Evolutionary conservation across 1,139 yeast genomes (phyloP).

Genomic region (Wickerhamomyces sp.): DNA sequence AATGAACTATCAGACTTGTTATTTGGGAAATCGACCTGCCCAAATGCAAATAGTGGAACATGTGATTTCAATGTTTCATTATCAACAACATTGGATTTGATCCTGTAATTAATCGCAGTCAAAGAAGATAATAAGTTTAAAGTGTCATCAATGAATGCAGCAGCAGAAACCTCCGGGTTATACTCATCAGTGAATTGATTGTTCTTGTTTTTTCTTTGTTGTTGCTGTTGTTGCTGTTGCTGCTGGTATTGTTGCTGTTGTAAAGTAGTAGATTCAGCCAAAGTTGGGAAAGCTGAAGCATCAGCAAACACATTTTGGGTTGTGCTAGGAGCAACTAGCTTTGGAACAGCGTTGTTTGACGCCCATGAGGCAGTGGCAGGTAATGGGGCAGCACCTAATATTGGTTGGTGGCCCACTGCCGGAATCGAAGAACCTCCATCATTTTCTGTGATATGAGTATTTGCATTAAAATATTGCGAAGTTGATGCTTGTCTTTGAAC

Average conservation of each 20-base stretch:
- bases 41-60: slow-evolving; percentile 43
- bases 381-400: slow-evolving; percentile 21
- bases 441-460: slow-evolving; percentile 15
- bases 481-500: slow-evolving; percentile 13
- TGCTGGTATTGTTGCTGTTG: slow-evolving; percentile 26
- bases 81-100: slow-evolving; percentile 32
- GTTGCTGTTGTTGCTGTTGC: slow-evolving; percentile 28
- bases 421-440: no score
- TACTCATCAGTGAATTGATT: slow-evolving; percentile 26
- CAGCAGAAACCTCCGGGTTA: slow-evolving; percentile 30
- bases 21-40: slow-evolving; percentile 24
- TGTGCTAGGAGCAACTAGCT: slow-evolving; percentile 25
- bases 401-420: slow-evolving; percentile 15
- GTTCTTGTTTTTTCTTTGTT: slow-evolving; percentile 18
- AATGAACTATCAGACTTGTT: slow-evolving; percentile 23
- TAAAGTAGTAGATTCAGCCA: slow-evolving; percentile 57
- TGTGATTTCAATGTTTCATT: slow-evolving; percentile 30
- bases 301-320: slow-evolving; percentile 41
- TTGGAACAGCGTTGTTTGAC: slow-evolving; percentile 32
- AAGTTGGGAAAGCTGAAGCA: slow-evolving; percentile 66
- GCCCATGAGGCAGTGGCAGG: slow-evolving; percentile 33
- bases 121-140: slow-evolving; percentile 26
- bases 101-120: slow-evolving; percentile 29
- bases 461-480: slow-evolving; percentile 6
- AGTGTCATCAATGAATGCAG: slow-evolving; percentile 32